phyloP scores from a whole-genome alignment of 257 asterid species.

The Schizonepeta tenuifolia region DNA sequence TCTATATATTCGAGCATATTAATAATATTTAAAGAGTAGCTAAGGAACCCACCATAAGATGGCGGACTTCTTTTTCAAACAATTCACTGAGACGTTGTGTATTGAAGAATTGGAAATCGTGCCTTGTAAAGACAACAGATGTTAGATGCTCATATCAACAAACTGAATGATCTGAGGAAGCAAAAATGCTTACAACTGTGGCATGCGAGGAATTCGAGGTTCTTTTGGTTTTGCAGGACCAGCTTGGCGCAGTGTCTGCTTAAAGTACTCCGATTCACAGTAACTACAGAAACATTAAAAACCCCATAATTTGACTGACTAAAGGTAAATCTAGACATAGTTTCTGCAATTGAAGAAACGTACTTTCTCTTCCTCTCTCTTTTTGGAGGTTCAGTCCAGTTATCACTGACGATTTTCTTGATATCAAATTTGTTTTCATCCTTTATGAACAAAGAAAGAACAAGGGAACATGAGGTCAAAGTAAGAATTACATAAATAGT shows the following conservation, averaged over 20 bases:
- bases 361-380: conserved; percentile 99
- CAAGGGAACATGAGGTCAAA: conserved; percentile 25
- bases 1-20: conserved; percentile 14
- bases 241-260: conserved; percentile 96
- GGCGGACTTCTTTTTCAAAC: conserved; percentile 98
- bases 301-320: conserved; percentile 16
- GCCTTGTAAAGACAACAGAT: conserved; percentile 56
- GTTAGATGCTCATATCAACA: conserved; percentile 34
- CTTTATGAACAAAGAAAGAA: conserved; percentile 42
- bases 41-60: conserved; percentile 78
- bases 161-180: conserved; percentile 1
- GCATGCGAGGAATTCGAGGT: conserved; percentile 99
- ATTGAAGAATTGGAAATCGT: conserved; percentile 97
- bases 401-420: conserved; percentile 92
- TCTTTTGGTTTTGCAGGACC: conserved; percentile 96
- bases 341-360: conserved; percentile 36
- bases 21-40: conserved; percentile 23
- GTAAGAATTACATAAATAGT: background rate
- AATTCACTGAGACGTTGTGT: conserved; percentile 89
- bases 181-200: conserved; percentile 78
- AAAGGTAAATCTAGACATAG: conserved; percentile 15
- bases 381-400: conserved; percentile 92
- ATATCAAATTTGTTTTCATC: conserved; percentile 85
- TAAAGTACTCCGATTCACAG: conserved; percentile 93
- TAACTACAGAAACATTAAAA: conserved; percentile 51